These are phyloP conservation scores for Talaromyces nanjingensis DNA, from an alignment of 495 filamentous ascomycete species.

Conservation along the genomic window DNA sequence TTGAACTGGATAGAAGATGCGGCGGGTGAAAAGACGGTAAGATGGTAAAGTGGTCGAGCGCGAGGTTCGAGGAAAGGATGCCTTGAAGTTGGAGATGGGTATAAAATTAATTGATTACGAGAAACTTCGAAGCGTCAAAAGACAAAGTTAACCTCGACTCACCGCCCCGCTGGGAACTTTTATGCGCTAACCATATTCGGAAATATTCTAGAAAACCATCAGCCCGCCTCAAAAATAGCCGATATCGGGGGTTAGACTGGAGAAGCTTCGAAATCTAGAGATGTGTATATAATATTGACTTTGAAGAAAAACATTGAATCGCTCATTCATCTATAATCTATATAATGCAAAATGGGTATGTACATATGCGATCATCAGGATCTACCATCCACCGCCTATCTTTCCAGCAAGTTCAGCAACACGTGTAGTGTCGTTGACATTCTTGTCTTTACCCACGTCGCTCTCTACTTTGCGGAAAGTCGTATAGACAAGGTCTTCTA, in stretches of 20 bases:
- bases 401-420: conserved; percentile 87
- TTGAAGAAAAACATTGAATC: not conserved
- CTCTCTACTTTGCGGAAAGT: conserved; percentile 88
- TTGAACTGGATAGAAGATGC: no score
- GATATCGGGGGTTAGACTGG: not conserved
- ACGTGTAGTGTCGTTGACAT: conserved; percentile 57
- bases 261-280: not conserved
- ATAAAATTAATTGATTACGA: not conserved
- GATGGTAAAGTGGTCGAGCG: not conserved
- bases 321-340: not conserved
- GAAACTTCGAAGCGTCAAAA: not conserved
- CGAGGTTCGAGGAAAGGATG: not conserved
- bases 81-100: not conserved
- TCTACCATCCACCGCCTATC: conserved; percentile 89
- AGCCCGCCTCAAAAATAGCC: not conserved
- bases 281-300: not conserved
- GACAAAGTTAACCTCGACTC: not conserved
- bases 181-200: not conserved
- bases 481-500: conserved; percentile 72
- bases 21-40: no score
- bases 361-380: not conserved
- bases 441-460: conserved; percentile 76
- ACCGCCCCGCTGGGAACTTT: not conserved
- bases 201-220: not conserved
- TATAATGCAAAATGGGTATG: not conserved